These are phyloP conservation scores for Vaccinium myrtillus DNA, from an alignment of 148 eudicot species.

Conservation along the genomic window DNA sequence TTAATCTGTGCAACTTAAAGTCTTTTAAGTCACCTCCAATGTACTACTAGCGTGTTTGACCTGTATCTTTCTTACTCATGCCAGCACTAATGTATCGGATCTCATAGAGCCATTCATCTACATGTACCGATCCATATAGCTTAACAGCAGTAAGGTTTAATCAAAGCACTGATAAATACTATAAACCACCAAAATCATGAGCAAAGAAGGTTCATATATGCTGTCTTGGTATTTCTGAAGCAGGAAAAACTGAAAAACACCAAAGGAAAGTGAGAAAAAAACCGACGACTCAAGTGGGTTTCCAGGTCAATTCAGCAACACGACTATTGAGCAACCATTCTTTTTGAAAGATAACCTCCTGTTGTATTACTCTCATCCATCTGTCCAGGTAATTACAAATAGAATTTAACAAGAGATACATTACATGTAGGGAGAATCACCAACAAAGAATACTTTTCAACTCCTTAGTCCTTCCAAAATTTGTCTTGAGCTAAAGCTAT, in stretches of 20 bases:
- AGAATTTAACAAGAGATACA: neutral
- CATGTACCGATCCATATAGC: too few species aligned
- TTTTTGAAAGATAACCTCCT: neutral
- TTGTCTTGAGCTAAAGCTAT: constrained; percentile 11
- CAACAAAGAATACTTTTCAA: neutral
- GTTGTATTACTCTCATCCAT: neutral
- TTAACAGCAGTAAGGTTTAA: too few species aligned
- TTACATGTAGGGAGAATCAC: neutral
- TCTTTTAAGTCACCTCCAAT: too few species aligned
- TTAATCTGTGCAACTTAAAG: too few species aligned
- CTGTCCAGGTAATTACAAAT: constrained; percentile 5
- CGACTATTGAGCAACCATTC: neutral
- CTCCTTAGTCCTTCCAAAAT: constrained; percentile 7
- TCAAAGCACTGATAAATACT: too few species aligned
- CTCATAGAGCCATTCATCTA: too few species aligned
- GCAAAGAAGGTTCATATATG: neutral
- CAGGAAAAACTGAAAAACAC: neutral
- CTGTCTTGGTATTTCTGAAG: neutral
- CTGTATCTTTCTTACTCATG: too few species aligned
- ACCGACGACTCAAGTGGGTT: neutral
- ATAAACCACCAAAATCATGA: neutral
- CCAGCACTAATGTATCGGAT: too few species aligned
- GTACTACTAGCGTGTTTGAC: too few species aligned
- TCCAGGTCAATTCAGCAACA: neutral
- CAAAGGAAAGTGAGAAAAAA: neutral